Evolutionary conservation across 306 rosid genomes (phyloP).

Genomic region (Erythrophleum fordii): DNA sequence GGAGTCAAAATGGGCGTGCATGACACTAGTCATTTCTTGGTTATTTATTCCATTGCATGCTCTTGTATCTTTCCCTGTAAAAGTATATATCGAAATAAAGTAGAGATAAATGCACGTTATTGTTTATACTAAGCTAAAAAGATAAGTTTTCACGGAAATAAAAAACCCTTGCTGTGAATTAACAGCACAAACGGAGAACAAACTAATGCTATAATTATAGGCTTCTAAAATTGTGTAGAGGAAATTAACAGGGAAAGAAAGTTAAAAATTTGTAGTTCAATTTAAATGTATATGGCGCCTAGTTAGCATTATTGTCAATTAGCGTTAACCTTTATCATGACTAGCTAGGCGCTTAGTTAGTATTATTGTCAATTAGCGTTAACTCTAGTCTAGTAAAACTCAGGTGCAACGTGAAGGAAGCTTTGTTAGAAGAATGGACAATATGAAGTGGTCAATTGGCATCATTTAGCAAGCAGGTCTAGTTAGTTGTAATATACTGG

Average conservation of each 20-base stretch:
- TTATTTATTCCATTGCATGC: slow-evolving; percentile 29
- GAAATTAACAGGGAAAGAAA: neutral
- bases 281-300: neutral
- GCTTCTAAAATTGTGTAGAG: neutral
- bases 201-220: neutral
- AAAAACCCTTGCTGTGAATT: slow-evolving; percentile 2
- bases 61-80: slow-evolving; percentile 1
- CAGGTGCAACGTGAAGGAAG: no score
- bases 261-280: neutral
- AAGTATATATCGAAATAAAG: neutral
- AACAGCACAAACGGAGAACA: neutral
- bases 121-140: neutral
- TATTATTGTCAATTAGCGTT: no score
- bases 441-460: neutral
- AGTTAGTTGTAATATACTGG: no score
- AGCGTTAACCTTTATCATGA: neutral
- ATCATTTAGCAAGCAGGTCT: no score
- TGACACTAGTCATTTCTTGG: slow-evolving; percentile 31
- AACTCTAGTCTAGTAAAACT: neutral
- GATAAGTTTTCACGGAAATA: slow-evolving; percentile 6
- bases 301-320: no score
- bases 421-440: neutral
- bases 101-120: slow-evolving; percentile 6
- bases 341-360: neutral
- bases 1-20: slow-evolving; percentile 35